phyloP scores from a whole-genome alignment of 306 rosid genomes.

The Corylus avellana region DNA sequence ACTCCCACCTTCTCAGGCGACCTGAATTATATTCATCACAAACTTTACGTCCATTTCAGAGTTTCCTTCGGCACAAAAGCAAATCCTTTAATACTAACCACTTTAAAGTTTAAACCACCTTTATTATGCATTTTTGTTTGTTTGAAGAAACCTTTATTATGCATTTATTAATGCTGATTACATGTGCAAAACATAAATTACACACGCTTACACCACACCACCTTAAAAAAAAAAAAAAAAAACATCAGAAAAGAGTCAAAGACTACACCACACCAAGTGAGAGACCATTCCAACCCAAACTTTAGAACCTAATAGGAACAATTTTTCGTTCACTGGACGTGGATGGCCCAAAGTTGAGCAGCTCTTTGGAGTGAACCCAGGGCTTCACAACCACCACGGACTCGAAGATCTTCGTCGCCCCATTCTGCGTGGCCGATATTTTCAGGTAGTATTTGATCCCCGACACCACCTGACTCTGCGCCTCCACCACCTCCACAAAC shows the following conservation, averaged over 20 bases:
- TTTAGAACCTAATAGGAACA: background rate
- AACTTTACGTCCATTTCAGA: background rate
- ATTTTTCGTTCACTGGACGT: too few species aligned
- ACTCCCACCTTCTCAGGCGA: too few species aligned
- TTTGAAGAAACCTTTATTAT: background rate
- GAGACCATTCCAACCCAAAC: background rate
- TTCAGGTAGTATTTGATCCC: conserved; percentile 67
- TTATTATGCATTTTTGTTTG: too few species aligned
- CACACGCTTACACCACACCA: background rate
- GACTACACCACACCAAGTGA: background rate
- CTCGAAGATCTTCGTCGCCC: conserved; percentile 36
- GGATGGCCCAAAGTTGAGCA: conserved; percentile 58
- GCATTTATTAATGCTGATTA: background rate
- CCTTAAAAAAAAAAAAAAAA: background rate
- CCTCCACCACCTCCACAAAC: conserved; percentile 69
- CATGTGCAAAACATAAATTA: background rate
- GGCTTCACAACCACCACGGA: conserved; percentile 75
- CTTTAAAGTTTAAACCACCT: background rate
- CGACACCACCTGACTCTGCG: conserved; percentile 73
- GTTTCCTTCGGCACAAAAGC: background rate
- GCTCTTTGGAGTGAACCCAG: conserved; percentile 51
- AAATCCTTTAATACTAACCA: background rate
- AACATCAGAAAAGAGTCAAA: background rate
- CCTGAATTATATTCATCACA: too few species aligned
- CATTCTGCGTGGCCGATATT: conserved; percentile 43